Evolutionary conservation across 768 basidiomycete genomes (phyloP), one percentile per base, ranked within the genome.

Genomic region (Boletus subparvulus): DNA sequence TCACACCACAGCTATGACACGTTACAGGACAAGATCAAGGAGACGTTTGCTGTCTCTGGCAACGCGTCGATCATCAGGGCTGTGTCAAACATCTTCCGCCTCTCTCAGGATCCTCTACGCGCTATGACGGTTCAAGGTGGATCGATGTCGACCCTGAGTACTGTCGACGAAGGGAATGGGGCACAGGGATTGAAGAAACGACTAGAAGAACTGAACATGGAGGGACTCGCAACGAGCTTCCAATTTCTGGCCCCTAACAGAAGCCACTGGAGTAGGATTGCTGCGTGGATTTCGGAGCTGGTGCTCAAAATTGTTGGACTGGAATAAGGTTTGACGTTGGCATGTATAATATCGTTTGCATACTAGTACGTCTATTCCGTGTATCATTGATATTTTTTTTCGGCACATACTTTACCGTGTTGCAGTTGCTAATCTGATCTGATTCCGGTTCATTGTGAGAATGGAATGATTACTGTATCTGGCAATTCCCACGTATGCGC

Each of bases 11-110:
- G 92, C 17, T 92, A 89, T 59, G 90, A 92, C 41, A 80, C 80
- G 49, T 63, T 93, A 52, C 85, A 89, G 68, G 89, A 91, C 55
- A 83, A 82, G 57, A 83, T 93, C 65, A 85, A 83, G 61, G 87
- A 87, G 21, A 78, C 83, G 0, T 87, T 92, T 63, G 80, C 85
- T 17, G 85, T 80, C 55, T 85, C 87, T 4, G 84, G 87, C 16
- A 92, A 90, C 60, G 77, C 89, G 12, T 74, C 77, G 3, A 86
- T 92, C 63, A 83, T 92, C 55, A 79, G 79, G 40, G 80, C 85
- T 12, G 86, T 85, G 30, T 88, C 90, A n/a, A 85, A 78, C 57
- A 83, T 93, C 52, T 91, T 90, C 77, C 82, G 85, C 17, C 77
- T 87, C 32, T 81, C 87, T 9, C 75, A 87, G 58, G 87, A 89